These are phyloP conservation scores for Dactylis glomerata DNA, from an alignment of 176 grass and related monocot species.

Conservation along the genomic window DNA sequence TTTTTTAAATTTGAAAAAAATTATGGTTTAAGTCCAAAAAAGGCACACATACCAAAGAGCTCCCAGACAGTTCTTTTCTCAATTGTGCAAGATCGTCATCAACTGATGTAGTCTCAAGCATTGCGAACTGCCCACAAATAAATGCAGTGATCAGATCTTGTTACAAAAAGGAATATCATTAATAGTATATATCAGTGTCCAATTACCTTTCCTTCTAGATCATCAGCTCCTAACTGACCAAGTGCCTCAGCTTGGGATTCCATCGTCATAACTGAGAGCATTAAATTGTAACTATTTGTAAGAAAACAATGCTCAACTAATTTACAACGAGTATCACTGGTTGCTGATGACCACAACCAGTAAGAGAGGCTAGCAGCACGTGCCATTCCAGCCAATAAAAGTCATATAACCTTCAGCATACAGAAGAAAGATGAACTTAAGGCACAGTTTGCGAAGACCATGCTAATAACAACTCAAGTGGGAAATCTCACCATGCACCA, in stretches of 20 bases:
- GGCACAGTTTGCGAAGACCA: not conserved
- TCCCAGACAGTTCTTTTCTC: constrained; percentile 76
- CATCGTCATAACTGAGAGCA: constrained; percentile 84
- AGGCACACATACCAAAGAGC: constrained; percentile 54
- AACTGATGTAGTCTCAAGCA: constrained; percentile 77
- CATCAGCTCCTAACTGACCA: constrained; percentile 80
- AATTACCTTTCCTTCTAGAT: constrained; percentile 98
- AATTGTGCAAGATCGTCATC: constrained; percentile 85
- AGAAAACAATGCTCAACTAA: not conserved
- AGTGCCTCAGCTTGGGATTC: constrained; percentile 98
- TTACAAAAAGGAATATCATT: not conserved
- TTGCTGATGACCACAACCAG: not conserved
- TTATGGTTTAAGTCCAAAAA: constrained; percentile 18
- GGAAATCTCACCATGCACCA: not conserved
- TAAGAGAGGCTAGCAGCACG: not conserved
- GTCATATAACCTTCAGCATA: not conserved
- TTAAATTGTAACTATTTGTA: constrained; percentile 24
- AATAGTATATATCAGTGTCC: not conserved
- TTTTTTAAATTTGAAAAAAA: not conserved
- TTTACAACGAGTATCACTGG: not conserved
- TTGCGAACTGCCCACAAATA: constrained; percentile 63
- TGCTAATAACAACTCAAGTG: not conserved
- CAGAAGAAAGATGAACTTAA: not conserved
- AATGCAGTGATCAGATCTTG: constrained; percentile 14
- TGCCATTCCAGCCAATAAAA: constrained; percentile 10